phyloP scores from a whole-genome alignment of 768 basidiomycete genomes.

The Cystobasidiopsis lactophilus region DNA sequence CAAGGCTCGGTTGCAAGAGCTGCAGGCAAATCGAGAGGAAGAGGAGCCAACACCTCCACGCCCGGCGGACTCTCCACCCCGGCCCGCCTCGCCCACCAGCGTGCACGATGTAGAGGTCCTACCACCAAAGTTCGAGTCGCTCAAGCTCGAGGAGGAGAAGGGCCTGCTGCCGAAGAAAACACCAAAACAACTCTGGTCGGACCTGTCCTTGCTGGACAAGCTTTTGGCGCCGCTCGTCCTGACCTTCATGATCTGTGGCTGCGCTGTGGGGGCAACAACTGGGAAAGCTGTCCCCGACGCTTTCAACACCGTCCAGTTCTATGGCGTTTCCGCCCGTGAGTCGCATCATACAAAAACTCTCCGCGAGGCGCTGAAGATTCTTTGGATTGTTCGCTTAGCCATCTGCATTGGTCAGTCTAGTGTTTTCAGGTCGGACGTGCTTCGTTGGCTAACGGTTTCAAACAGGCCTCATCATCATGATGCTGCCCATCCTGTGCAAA shows the following conservation, averaged over 20 bases:
- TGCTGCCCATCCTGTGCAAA: constrained; percentile 48
- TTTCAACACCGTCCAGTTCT: constrained; percentile 40
- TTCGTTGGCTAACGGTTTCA: too few species aligned
- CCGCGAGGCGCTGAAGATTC: background rate
- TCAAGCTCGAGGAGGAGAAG: too few species aligned
- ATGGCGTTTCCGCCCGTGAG: constrained; percentile 58
- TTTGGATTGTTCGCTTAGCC: constrained; percentile 29
- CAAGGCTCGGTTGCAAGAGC: too few species aligned
- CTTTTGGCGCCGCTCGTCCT: constrained; percentile 46
- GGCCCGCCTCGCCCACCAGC: too few species aligned
- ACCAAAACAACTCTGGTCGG: constrained; percentile 15
- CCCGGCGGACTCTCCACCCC: too few species aligned
- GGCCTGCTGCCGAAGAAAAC: too few species aligned
- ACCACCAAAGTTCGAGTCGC: too few species aligned
- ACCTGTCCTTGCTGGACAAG: constrained; percentile 36
- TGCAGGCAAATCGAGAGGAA: too few species aligned
- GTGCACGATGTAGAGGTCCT: too few species aligned
- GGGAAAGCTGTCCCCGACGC: constrained; percentile 23
- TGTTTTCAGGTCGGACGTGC: too few species aligned
- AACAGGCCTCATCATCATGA: constrained; percentile 66
- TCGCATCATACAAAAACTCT: too few species aligned
- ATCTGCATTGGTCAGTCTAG: constrained; percentile 62
- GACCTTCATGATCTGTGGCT: constrained; percentile 49
- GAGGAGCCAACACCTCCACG: too few species aligned
- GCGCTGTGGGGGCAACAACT: constrained; percentile 44